Evolutionary conservation across 139 green algal genomes (phyloP), one percentile per base, ranked within the genome.

Genomic region (Chlorella sp.): DNA sequence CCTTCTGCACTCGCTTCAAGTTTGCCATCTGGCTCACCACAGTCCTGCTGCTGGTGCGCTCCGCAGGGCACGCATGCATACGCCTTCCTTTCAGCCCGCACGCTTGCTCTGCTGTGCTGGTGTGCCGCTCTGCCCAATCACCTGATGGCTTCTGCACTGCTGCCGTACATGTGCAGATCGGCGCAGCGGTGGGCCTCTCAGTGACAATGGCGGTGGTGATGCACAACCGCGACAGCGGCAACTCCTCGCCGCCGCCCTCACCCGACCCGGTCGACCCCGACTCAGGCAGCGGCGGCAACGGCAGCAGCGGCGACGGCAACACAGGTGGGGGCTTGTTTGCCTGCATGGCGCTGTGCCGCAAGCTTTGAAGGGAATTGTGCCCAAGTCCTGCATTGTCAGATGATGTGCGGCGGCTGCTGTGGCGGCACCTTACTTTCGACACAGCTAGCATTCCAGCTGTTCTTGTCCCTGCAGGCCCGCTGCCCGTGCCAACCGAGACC

Each of bases 1-100:
- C 36, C 82, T 82, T 51, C 82, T 82, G 41, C 81, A 67, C 47
- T 5, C 17, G n/a, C 28, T 86, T 86, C 38, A 89, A 86, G 74
- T 81, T 89, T 57, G 32, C 69, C 26, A 74, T 89, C 6, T 89
- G 84, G 84, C n/a, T 72, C n/a, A 16, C 16, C 13, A 39, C n/a
- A 1, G 76, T 82, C 25, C 34, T 26, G 9, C 15, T 38, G 60
- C 57, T 82, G 60, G 76, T 82, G 76, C 11, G 76, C 51, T n/a
- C n/a, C n/a, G n/a, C n/a, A n/a, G n/a, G n/a, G n/a, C n/a, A n/a
- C n/a, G n/a, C n/a, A n/a, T n/a, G n/a, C n/a, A n/a, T n/a, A n/a
- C n/a, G n/a, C n/a, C n/a, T n/a, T n/a, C n/a, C n/a, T n/a, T n/a
- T n/a, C n/a, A n/a, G n/a, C n/a, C n/a, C n/a, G n/a, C n/a, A n/a